phyloP scores from a whole-genome alignment of 2,329 filamentous ascomycete species.

The Ophiostoma australiae region DNA sequence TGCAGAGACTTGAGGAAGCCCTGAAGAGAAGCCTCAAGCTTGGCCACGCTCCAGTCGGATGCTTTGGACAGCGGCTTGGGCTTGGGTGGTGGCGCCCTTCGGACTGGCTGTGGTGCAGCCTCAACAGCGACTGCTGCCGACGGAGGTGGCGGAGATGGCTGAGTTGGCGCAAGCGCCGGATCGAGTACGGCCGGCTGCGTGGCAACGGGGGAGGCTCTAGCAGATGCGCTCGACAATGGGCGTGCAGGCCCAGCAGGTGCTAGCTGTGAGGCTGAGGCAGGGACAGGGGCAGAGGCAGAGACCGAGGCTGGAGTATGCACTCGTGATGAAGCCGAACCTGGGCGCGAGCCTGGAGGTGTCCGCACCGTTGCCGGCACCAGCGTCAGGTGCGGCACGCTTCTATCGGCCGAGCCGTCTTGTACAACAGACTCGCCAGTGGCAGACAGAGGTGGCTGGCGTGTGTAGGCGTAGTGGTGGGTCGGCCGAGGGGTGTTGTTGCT shows the following conservation, averaged over 20 bases:
- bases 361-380: not conserved
- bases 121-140: not conserved
- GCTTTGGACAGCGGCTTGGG: slow-evolving; percentile 1
- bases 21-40: slow-evolving; percentile 41
- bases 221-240: not conserved
- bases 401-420: not conserved
- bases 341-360: not conserved
- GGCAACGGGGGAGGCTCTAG: not conserved
- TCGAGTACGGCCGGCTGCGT: not conserved
- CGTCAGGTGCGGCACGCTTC: slow-evolving; percentile 1
- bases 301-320: not conserved
- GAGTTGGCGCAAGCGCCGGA: not conserved
- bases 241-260: not conserved
- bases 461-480: not conserved
- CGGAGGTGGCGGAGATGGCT: not conserved
- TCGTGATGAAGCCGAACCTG: not conserved
- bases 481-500: not conserved
- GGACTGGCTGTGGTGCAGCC: not conserved
- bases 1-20: slow-evolving; percentile 42
- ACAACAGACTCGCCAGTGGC: slow-evolving; percentile 1
- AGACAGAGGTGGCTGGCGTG: slow-evolving; percentile 1
- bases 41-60: slow-evolving; percentile 41
- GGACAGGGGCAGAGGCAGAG: too few relatives aligned
- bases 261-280: not conserved
- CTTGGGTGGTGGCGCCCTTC: not conserved